Base-by-base conservation (phyloP, 192 early-diverging fungal species). In the Phycomyces blakesleeanus region DNA sequence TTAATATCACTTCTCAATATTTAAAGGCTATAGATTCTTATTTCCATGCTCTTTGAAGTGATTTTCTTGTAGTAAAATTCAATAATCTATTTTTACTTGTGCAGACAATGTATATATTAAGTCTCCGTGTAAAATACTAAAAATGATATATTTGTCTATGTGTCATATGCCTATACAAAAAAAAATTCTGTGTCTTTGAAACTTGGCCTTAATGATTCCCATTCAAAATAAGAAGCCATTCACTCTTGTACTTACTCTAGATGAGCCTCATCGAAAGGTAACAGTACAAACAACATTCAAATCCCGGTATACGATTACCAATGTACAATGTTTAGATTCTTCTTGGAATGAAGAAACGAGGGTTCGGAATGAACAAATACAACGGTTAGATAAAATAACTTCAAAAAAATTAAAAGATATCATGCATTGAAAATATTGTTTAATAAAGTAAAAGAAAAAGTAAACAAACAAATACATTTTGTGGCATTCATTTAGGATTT, bases 311-410 rank as follows among this genome's bases (percentile, higher is more conserved):
- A 0, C 21, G 20, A 5, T 11, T 53, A 39, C 3, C 34, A 11
- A 18, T 50, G 2, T 41, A 42, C 41, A 3, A 7, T 40, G 11
- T 10, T n/a, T 27, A 78, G 63, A 82, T 91, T 42, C 76, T 89
- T 3, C 79, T 92, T 20, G 90, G 90, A 0, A 82, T 89, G 76
- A 92, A 92, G 71, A 92, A 92, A 68, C 84, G 90, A 9, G 90
- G 90, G 8, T 89, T 92, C 64, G 90, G 90, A 25, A 66, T 71
- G 16, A 76, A 79, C 52, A 79, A 83, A 22, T 80, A 75, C 73
- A 91, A 91, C 53, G 89, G 84, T 76, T 78, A 76, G 40, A 50
- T 34, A 8, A n/a, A n/a, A n/a, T 37, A 16, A 14, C 29, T 25
- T 0, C 26, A 25, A 24, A 55, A 40, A 3, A 12, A 55, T 8